Conservation (phyloP, 495 filamentous ascomycete genomes). For the Penicillium cinerascens region DNA sequence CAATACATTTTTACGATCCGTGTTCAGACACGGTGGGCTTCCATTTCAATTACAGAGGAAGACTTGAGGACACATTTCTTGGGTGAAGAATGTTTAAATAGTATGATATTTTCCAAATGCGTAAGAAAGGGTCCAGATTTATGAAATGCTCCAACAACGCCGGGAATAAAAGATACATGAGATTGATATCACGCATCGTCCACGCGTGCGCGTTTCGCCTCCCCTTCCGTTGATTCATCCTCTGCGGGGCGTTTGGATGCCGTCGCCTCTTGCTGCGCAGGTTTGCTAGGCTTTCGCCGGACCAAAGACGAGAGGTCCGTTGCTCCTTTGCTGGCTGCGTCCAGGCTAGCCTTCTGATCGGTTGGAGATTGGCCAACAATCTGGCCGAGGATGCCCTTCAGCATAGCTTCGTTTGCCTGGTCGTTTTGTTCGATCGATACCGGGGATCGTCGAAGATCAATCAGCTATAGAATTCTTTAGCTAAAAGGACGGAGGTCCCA, state of each 20-base stretch:
- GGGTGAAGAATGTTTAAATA: not conserved
- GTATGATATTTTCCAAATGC: not conserved
- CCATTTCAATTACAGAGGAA: not conserved
- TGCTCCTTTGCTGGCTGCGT: constrained; percentile 74
- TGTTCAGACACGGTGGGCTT: not conserved
- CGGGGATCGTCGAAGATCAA: constrained; percentile 70
- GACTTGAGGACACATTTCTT: not conserved
- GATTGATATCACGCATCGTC: constrained; percentile 12
- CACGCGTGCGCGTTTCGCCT: constrained; percentile 30
- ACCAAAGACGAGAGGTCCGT: constrained; percentile 87
- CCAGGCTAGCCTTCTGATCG: constrained; percentile 62
- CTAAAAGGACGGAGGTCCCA: constrained; percentile 8
- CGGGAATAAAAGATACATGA: not conserved
- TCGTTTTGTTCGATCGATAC: constrained; percentile 56
- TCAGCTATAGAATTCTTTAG: constrained; percentile 49
- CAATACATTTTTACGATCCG: not conserved
- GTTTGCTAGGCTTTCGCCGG: constrained; percentile 56
- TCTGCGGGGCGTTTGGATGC: constrained; percentile 31
- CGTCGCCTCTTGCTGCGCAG: constrained; percentile 8
- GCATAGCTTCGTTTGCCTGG: constrained; percentile 42
- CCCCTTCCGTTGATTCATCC: constrained; percentile 18
- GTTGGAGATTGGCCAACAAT: constrained; percentile 64
- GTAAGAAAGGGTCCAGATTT: not conserved
- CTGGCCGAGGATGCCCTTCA: constrained; percentile 69
- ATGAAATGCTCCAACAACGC: constrained; percentile 3